A percentile compares a stretch with the other conserved stretches of the same genome.
phyloP scores from a whole-genome alignment of 257 asterid species.

The Anisodus acutangulus region DNA sequence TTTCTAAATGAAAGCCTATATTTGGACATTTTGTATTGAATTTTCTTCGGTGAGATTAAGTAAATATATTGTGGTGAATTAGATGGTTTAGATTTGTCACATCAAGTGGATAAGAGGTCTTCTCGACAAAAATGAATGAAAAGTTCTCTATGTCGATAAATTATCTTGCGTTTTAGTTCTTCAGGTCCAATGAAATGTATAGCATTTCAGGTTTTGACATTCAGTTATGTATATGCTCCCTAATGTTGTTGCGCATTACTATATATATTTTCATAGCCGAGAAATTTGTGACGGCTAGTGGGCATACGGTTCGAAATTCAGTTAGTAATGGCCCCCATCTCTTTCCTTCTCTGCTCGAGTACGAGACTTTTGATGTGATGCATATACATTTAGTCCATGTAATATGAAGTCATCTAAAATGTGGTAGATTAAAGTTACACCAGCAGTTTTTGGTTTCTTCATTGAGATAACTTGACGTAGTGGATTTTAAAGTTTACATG shows the following conservation, averaged over 20 bases:
- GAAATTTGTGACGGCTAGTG: too few relatives aligned
- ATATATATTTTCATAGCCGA: neutral
- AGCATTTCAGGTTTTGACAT: neutral
- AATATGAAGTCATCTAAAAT: neutral
- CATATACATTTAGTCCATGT: neutral
- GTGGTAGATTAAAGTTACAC: too few relatives aligned
- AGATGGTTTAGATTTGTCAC: neutral
- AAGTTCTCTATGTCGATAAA: neutral
- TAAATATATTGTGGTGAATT: neutral
- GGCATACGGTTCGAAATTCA: too few relatives aligned
- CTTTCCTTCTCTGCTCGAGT: too few relatives aligned
- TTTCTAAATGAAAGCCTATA: neutral
- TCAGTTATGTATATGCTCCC: neutral
- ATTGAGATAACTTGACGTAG: too few relatives aligned
- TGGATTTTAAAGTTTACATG: too few relatives aligned
- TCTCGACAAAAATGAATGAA: neutral
- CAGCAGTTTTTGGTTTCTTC: too few relatives aligned
- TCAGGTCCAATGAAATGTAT: neutral
- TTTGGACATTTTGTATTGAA: neutral
- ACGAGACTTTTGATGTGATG: neutral
- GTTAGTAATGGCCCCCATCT: too few relatives aligned
- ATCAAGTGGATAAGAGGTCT: neutral
- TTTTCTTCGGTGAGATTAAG: slow-evolving; percentile 6
- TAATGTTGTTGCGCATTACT: neutral
- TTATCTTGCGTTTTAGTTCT: neutral